Evolutionary conservation across 208 protist species (phyloP).

Genomic region (Wallacemonas rigidus): DNA sequence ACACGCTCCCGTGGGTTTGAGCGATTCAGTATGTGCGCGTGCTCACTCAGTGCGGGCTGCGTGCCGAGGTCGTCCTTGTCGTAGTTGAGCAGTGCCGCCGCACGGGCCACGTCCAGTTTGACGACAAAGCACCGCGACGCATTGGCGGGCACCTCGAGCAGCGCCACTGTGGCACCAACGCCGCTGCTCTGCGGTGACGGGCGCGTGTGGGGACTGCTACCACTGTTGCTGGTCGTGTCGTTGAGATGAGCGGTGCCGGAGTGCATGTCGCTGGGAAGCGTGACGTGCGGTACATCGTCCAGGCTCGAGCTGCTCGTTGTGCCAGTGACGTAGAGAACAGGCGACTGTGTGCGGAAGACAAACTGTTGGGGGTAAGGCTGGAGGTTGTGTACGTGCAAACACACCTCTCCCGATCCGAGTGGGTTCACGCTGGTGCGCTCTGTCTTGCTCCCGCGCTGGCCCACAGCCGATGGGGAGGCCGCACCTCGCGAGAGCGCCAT

Average conservation of each 20-base stretch:
- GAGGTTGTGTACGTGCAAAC: conserved; percentile 25
- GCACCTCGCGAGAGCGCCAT: conserved; percentile 8
- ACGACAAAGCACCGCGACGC: conserved; percentile 57
- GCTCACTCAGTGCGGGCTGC: conserved; percentile 56
- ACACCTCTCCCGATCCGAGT: conserved; percentile 3
- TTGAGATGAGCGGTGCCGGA: too few relatives aligned
- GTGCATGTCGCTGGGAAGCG: conserved; percentile 13
- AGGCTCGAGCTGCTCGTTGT: conserved; percentile 14
- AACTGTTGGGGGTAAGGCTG: conserved; percentile 26
- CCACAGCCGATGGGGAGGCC: neutral
- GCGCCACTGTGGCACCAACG: neutral
- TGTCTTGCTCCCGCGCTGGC: neutral
- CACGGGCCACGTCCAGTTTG: conserved; percentile 57
- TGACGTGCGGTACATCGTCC: conserved; percentile 24
- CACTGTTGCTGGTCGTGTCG: neutral
- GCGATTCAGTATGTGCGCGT: conserved; percentile 69
- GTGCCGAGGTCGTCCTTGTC: conserved; percentile 53
- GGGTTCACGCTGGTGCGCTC: neutral
- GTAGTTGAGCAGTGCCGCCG: conserved; percentile 63
- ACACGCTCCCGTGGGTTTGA: conserved; percentile 76
- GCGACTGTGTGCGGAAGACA: conserved; percentile 45
- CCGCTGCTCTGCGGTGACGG: conserved; percentile 1
- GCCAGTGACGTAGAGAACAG: conserved; percentile 26
- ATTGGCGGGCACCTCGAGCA: conserved; percentile 36
- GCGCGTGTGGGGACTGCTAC: conserved; percentile 20